phyloP scores from a whole-genome alignment of 805 yeast species.

The Monosporozyma aerobia region DNA sequence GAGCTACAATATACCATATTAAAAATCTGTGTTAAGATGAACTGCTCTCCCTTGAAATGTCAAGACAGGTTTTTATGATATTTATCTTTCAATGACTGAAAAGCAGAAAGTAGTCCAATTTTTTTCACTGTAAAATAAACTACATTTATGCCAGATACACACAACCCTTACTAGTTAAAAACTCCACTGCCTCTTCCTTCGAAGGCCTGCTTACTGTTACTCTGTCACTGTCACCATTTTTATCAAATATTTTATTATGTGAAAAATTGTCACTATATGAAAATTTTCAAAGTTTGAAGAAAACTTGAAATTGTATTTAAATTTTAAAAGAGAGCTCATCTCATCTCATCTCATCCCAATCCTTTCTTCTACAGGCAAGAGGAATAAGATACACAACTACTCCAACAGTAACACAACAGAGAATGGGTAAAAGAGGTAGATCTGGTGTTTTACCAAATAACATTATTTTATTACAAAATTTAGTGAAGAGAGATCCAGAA shows the following conservation, averaged over 20 bases:
- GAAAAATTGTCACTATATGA: not conserved
- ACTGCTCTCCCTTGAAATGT: no score
- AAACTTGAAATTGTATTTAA: not conserved
- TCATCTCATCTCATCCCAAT: conserved; percentile 23
- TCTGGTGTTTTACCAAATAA: conserved; percentile 91
- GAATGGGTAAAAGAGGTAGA: conserved; percentile 84
- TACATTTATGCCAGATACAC: no score
- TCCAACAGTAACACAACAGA: conserved; percentile 20
- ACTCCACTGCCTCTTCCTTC: not conserved
- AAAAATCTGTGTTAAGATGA: no score
- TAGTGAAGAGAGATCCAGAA: conserved; percentile 88
- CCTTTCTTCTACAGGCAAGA: not conserved
- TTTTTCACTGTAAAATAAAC: no score
- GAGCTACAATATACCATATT: no score
- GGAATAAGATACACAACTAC: not conserved
- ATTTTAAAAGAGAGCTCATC: conserved; percentile 2
- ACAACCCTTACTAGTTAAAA: no score
- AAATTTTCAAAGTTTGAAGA: not conserved
- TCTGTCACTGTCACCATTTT: not conserved
- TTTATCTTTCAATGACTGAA: no score
- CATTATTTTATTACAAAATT: conserved; percentile 81
- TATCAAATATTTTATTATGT: not conserved
- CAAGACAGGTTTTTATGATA: no score
- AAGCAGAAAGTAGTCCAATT: no score
- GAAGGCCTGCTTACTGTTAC: not conserved